Conservation (phyloP, 2,329 filamentous ascomycete species). For the Pseudocercospora musae region DNA sequence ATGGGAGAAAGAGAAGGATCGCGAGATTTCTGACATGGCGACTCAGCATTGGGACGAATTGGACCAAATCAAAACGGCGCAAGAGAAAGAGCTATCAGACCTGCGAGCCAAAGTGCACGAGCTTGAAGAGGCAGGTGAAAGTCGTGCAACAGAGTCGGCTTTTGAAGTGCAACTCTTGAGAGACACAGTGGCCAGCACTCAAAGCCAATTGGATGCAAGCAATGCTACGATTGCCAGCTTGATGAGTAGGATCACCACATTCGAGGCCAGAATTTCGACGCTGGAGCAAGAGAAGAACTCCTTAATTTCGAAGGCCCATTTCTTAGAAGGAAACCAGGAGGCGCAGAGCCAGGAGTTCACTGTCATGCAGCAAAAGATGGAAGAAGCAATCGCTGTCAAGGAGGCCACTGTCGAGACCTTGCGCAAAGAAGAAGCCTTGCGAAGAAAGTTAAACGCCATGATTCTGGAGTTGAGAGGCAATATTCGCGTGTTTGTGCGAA, state of each 20-base stretch:
- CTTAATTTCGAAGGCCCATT: conserved; percentile 77
- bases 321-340: conserved; percentile 84
- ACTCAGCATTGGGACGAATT: conserved; percentile 67
- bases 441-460: conserved; percentile 92
- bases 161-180: conserved; percentile 47
- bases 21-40: conserved; percentile 57
- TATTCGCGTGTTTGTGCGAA: conserved; percentile 95
- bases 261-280: conserved; percentile 53
- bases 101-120: conserved; percentile 52
- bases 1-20: conserved; percentile 43
- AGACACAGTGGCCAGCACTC: conserved; percentile 24
- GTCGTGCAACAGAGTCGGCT: conserved; percentile 50
- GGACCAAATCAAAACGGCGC: conserved; percentile 59
- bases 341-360: conserved; percentile 84
- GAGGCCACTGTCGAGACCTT: conserved; percentile 75
- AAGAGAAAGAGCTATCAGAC: conserved; percentile 65
- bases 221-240: conserved; percentile 58
- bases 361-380: conserved; percentile 73
- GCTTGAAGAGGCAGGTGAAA: conserved; percentile 52
- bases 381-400: conserved; percentile 69
- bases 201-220: conserved; percentile 45
- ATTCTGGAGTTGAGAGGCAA: conserved; percentile 98
- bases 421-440: conserved; percentile 83
- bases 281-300: conserved; percentile 74
- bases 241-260: conserved; percentile 51